These are phyloP conservation scores for Chalciporus pseudorubinellus DNA, from an alignment of 768 basidiomycete genomes.

Conservation along the genomic window DNA sequence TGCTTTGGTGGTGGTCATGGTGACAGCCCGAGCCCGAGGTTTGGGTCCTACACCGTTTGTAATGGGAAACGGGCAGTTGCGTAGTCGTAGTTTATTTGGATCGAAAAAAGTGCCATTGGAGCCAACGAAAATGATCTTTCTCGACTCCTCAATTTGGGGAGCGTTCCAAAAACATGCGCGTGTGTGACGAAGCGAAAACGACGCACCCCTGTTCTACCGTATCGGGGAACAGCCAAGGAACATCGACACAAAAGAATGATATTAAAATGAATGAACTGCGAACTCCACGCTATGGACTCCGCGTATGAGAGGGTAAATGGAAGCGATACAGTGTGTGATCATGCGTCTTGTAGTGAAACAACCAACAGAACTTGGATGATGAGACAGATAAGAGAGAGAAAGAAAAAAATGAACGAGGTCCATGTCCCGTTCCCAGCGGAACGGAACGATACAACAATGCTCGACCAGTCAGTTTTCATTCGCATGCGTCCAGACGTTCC, in stretches of 20 bases:
- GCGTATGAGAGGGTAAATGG: background rate
- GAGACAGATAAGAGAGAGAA: background rate
- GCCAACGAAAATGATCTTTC: background rate
- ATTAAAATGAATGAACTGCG: slow-evolving; percentile 2
- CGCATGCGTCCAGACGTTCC: slow-evolving; percentile 35
- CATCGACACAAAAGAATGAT: too few species aligned
- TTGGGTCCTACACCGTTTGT: background rate
- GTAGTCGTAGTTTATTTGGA: background rate
- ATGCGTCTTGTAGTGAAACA: too few species aligned
- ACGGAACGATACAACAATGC: slow-evolving; percentile 1
- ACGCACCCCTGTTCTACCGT: too few species aligned
- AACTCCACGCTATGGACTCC: background rate
- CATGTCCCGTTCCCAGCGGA: slow-evolving; percentile 8
- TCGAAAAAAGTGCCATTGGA: background rate
- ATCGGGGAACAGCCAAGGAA: too few species aligned
- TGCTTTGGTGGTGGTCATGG: too few species aligned
- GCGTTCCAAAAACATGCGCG: background rate
- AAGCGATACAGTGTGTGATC: background rate
- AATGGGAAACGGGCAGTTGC: too few species aligned
- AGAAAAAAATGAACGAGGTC: slow-evolving; percentile 2
- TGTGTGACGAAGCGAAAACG: too few species aligned
- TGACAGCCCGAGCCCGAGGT: background rate
- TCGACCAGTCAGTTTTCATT: background rate
- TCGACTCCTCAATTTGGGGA: background rate
- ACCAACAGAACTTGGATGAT: too few species aligned